Evolutionary conservation across 306 rosid genomes (phyloP).

Genomic region (Citrullus amarus): DNA sequence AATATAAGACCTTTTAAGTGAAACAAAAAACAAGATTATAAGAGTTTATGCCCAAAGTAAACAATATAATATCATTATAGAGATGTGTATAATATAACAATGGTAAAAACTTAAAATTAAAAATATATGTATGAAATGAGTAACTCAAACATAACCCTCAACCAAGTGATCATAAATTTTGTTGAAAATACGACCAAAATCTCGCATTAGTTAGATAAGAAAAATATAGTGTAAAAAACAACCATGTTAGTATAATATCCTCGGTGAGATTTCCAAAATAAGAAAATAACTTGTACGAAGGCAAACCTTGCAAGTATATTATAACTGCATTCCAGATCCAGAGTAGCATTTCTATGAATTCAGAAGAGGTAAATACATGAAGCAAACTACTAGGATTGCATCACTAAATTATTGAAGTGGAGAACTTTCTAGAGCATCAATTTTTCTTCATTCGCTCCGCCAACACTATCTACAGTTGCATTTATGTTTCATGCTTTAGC

Average conservation of each 20-base stretch:
- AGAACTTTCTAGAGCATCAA: background rate
- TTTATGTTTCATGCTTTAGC: background rate
- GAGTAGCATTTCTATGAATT: background rate
- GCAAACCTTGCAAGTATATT: background rate
- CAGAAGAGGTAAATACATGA: background rate
- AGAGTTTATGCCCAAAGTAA: no score
- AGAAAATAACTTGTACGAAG: background rate
- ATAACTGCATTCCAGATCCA: background rate
- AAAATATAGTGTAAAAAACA: background rate
- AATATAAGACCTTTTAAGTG: no score
- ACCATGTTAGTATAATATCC: background rate
- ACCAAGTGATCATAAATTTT: no score
- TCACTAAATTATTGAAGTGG: constrained; percentile 2
- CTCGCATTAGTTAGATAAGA: no score
- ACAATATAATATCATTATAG: no score
- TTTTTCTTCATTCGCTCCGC: background rate
- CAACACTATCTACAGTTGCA: background rate
- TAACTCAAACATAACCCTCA: no score
- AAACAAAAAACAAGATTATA: no score
- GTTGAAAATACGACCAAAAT: no score
- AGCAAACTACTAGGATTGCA: background rate
- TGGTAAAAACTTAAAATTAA: no score
- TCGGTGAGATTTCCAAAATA: background rate
- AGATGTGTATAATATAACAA: no score
- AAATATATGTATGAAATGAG: no score